Percentiles rank a stretch among this genome's conserved stretches.
Evolutionary conservation across 78 protist genomes (phyloP).

Genomic region (Capsaspora owczarzaki): DNA sequence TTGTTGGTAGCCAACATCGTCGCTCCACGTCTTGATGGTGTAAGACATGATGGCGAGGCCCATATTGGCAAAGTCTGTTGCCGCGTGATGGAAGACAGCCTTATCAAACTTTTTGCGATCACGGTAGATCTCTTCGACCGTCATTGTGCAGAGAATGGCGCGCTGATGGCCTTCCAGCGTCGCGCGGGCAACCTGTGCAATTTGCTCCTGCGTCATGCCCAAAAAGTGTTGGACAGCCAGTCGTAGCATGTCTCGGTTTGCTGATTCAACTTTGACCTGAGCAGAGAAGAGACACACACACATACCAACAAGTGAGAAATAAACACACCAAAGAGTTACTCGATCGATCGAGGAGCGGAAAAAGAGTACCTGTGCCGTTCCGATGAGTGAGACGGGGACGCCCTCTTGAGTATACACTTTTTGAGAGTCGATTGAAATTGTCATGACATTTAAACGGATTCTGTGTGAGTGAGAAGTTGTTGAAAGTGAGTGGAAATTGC

Average conservation of each 20-base stretch:
- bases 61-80: slow-evolving; percentile 16
- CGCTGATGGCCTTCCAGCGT: slow-evolving; percentile 47
- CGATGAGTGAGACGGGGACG: slow-evolving; percentile 9
- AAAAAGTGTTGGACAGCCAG: neutral
- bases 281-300: too few relatives aligned
- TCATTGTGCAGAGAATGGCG: slow-evolving; percentile 24
- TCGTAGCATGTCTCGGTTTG: too few relatives aligned
- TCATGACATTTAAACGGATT: slow-evolving; percentile 16
- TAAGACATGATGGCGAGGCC: slow-evolving; percentile 32
- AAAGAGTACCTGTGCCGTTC: slow-evolving; percentile 21
- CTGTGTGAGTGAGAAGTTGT: too few relatives aligned
- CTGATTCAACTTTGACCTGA: neutral
- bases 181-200: neutral
- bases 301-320: too few relatives aligned
- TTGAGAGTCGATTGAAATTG: neutral
- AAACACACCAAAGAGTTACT: too few relatives aligned
- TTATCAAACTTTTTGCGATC: slow-evolving; percentile 21
- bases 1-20: neutral
- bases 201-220: neutral
- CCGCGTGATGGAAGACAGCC: slow-evolving; percentile 21
- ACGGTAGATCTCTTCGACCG: slow-evolving; percentile 34
- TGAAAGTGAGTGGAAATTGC: too few relatives aligned
- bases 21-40: slow-evolving; percentile 28
- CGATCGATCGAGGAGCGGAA: too few relatives aligned
- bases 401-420: slow-evolving; percentile 10